Percentiles rank a stretch among this genome's conserved stretches.
Evolutionary conservation across 2,329 filamentous ascomycete species (phyloP).

Genomic region (Knufia petricola): DNA sequence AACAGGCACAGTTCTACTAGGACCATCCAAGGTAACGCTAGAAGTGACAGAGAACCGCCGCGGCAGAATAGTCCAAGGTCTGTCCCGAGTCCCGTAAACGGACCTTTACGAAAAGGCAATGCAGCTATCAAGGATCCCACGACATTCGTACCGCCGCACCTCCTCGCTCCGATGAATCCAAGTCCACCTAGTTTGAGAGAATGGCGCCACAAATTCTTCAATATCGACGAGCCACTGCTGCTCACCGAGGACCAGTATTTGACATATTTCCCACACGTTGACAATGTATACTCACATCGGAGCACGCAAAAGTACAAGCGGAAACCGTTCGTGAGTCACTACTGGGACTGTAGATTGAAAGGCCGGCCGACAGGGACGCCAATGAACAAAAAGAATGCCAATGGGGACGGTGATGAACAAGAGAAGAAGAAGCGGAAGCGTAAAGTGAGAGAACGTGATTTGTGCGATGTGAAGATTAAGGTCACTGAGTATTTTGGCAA

Average conservation of each 20-base stretch:
- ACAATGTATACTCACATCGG: constrained; percentile 76
- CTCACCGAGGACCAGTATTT: constrained; percentile 67
- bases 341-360: constrained; percentile 77
- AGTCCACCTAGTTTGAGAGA: constrained; percentile 57
- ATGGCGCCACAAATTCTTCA: constrained; percentile 65
- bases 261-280: constrained; percentile 72
- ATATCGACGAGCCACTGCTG: constrained; percentile 63
- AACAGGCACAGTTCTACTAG: not conserved
- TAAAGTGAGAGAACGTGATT: constrained; percentile 60
- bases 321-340: constrained; percentile 72
- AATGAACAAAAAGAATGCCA: constrained; percentile 46
- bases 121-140: constrained; percentile 4
- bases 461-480: constrained; percentile 83
- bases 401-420: constrained; percentile 46
- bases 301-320: constrained; percentile 74
- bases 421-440: constrained; percentile 76
- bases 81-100: not conserved
- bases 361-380: constrained; percentile 68
- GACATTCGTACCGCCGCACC: constrained; percentile 8
- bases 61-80: not conserved
- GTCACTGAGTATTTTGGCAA: constrained; percentile 68
- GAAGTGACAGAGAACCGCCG: not conserved
- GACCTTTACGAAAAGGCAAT: not conserved
- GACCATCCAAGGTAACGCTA: not conserved
- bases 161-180: constrained; percentile 32